These are phyloP conservation scores for Cladosporium sp. DNA, from an alignment of 2,329 filamentous ascomycete species.

Conservation along the genomic window DNA sequence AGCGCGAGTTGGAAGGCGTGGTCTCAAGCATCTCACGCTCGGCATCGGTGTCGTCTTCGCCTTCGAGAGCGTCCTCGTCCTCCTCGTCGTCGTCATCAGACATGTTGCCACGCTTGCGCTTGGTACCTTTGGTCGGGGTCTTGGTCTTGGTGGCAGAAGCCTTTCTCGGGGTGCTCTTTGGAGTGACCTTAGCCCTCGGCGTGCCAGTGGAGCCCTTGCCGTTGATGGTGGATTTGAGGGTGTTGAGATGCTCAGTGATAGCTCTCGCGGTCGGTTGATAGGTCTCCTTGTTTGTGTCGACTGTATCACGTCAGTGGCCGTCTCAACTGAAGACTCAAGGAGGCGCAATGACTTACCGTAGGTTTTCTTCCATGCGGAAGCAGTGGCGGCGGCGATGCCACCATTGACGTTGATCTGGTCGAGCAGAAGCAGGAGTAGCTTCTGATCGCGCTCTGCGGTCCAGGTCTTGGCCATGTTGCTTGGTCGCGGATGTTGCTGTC, in stretches of 20 bases:
- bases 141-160: neutral
- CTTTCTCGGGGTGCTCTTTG: slow-evolving; percentile 7
- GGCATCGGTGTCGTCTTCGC: slow-evolving; percentile 23
- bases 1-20: slow-evolving; percentile 11
- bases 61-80: slow-evolving; percentile 19
- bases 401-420: slow-evolving; percentile 17
- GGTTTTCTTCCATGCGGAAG: slow-evolving; percentile 14
- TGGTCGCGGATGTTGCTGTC: neutral
- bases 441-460: slow-evolving; percentile 22
- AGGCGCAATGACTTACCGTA: slow-evolving; percentile 13
- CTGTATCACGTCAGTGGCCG: neutral
- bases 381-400: slow-evolving; percentile 3
- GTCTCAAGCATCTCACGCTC: slow-evolving; percentile 16
- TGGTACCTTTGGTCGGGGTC: slow-evolving; percentile 13
- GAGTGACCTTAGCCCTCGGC: neutral
- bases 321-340: too few relatives aligned
- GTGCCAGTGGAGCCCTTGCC: neutral
- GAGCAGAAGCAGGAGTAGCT: slow-evolving; percentile 23
- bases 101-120: slow-evolving; percentile 13
- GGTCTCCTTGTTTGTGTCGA: neutral
- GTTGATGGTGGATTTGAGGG: slow-evolving; percentile 13
- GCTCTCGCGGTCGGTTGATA: slow-evolving; percentile 13
- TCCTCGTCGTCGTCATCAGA: slow-evolving; percentile 17
- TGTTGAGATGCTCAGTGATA: slow-evolving; percentile 21
- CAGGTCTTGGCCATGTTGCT: slow-evolving; percentile 22